A percentile compares a stretch with the other conserved stretches of the same genome.
Evolutionary conservation across 176 grass and related monocot species (phyloP).

Genomic region (Chloris gayana): DNA sequence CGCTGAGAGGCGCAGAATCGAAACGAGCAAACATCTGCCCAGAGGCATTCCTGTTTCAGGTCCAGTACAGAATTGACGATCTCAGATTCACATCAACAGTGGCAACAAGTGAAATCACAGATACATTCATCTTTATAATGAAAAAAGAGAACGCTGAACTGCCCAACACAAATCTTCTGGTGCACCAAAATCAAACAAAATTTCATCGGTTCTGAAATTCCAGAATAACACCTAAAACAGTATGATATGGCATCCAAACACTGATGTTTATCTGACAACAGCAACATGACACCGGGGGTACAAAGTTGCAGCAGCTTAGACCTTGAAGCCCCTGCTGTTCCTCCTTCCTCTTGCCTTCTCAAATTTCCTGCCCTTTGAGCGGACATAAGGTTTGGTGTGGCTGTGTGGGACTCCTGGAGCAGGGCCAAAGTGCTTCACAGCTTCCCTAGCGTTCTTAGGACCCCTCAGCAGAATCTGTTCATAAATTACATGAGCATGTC

Average conservation of each 20-base stretch:
- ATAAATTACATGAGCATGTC: neutral
- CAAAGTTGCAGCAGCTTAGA: slow-evolving; percentile 16
- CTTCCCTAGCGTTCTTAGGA: slow-evolving; percentile 81
- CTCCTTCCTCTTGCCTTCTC: slow-evolving; percentile 75
- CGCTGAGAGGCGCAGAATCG: neutral
- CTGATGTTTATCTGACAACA: neutral
- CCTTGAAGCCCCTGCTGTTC: slow-evolving; percentile 85
- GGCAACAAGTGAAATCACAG: too few relatives aligned
- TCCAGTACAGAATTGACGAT: neutral
- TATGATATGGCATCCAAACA: neutral
- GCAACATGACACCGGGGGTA: neutral
- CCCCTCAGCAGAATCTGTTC: slow-evolving; percentile 66
- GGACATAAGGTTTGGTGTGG: slow-evolving; percentile 82
- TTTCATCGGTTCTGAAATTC: neutral
- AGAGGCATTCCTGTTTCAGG: neutral
- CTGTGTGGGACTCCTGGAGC: slow-evolving; percentile 79
- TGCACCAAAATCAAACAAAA: neutral
- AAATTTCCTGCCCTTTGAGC: slow-evolving; percentile 82
- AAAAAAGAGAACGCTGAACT: neutral
- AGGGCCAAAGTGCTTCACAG: slow-evolving; percentile 71
- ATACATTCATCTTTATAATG: too few relatives aligned
- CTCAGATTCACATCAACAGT: neutral
- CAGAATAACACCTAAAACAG: slow-evolving; percentile 28
- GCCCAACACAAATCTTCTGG: neutral
- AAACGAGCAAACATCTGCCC: neutral